Conservation (phyloP, 2,329 filamentous ascomycete genomes). For the Cladosporium sp. region DNA sequence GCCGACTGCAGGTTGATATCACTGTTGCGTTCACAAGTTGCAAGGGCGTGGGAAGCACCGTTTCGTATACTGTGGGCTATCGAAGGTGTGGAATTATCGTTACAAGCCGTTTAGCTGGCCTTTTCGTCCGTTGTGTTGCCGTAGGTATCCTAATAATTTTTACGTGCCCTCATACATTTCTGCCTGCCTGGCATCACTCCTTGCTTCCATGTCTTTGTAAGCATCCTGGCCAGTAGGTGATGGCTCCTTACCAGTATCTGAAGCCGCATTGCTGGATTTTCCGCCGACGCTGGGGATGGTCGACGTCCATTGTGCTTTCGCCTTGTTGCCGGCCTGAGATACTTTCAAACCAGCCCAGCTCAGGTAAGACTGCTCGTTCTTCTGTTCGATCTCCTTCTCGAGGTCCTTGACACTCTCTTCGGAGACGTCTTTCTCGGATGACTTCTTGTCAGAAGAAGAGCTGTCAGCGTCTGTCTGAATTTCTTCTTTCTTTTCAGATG, state of each 20-base stretch:
- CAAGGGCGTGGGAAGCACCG: background rate
- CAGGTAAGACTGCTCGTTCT: constrained; percentile 47
- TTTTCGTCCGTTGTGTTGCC: background rate
- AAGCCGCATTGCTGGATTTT: background rate
- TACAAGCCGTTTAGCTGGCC: background rate
- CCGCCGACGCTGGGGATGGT: constrained; percentile 14
- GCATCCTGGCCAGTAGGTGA: constrained; percentile 5
- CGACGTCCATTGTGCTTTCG: constrained; percentile 16
- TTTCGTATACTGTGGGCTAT: constrained; percentile 1
- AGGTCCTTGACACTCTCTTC: constrained; percentile 38
- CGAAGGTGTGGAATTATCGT: background rate
- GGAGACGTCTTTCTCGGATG: constrained; percentile 26
- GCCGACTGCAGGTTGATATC: background rate
- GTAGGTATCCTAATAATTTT: background rate
- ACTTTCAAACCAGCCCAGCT: constrained; percentile 46
- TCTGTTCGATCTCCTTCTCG: constrained; percentile 45
- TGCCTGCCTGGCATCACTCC: constrained; percentile 20
- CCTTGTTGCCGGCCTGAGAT: constrained; percentile 31
- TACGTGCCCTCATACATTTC: constrained; percentile 11
- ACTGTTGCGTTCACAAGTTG: background rate
- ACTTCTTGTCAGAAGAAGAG: constrained; percentile 18
- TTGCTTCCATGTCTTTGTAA: constrained; percentile 21
- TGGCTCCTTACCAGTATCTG: background rate
- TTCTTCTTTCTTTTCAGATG: constrained; percentile 31
- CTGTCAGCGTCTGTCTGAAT: background rate